A percentile compares a stretch with the other conserved stretches of the same genome.
These are phyloP conservation scores for Phyllosticta citrichinensis DNA, from an alignment of 2,329 filamentous ascomycete species.

Conservation along the genomic window DNA sequence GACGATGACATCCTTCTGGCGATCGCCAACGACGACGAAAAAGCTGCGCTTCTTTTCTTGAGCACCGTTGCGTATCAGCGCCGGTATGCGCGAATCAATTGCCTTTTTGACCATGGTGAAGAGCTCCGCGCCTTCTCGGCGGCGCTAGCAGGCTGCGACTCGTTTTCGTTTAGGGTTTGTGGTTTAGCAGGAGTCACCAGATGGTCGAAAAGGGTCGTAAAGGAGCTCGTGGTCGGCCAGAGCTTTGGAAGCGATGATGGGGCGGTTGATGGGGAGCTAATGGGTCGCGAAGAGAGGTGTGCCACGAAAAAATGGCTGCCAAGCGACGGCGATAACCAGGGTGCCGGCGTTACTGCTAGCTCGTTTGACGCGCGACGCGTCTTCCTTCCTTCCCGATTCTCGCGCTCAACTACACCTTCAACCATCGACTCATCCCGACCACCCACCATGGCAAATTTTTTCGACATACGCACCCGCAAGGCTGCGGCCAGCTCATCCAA, in stretches of 20 bases:
- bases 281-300: no score
- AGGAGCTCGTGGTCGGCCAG: background rate
- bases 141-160: background rate
- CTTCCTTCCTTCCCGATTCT: background rate
- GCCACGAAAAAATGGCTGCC: background rate
- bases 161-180: background rate
- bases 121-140: conserved; percentile 7
- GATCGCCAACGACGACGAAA: conserved; percentile 92
- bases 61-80: conserved; percentile 31
- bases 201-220: background rate
- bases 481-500: conserved; percentile 59
- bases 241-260: background rate
- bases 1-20: conserved; percentile 92
- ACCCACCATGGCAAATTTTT: conserved; percentile 71
- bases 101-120: conserved; percentile 12
- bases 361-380: background rate
- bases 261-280: background rate
- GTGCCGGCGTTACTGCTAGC: background rate
- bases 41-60: conserved; percentile 93
- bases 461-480: conserved; percentile 82
- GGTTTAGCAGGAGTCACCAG: background rate
- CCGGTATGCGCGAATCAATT: conserved; percentile 29
- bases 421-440: conserved; percentile 3
- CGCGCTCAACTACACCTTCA: conserved; percentile 1
- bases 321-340: background rate